These are phyloP conservation scores for Penicillium argentinense DNA, from an alignment of 495 filamentous ascomycete genomes.

Conservation along the genomic window DNA sequence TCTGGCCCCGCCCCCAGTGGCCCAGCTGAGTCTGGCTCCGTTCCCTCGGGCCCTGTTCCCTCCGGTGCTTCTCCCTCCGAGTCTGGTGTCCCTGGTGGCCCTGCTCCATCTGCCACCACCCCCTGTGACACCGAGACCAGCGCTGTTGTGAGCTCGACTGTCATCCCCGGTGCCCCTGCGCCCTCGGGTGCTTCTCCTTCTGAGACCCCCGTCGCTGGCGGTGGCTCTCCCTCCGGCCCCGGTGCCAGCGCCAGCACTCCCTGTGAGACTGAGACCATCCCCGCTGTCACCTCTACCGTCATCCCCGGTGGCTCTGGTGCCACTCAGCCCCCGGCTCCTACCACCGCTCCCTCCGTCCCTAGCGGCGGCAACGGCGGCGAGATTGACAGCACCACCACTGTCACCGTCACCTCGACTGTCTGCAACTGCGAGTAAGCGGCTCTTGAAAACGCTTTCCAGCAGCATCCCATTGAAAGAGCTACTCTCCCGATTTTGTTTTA, in stretches of 20 bases:
- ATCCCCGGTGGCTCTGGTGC: slow-evolving; percentile 4
- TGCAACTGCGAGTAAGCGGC: slow-evolving; percentile 26
- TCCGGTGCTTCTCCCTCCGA: slow-evolving; percentile 7
- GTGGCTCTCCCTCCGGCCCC: neutral
- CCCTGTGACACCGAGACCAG: slow-evolving; percentile 22
- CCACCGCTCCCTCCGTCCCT: slow-evolving; percentile 9
- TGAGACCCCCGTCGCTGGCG: neutral
- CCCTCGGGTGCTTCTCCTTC: slow-evolving; percentile 7
- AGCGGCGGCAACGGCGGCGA: neutral
- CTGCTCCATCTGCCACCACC: slow-evolving; percentile 9
- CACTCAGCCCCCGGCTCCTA: slow-evolving; percentile 17
- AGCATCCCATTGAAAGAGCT: neutral
- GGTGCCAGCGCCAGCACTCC: slow-evolving; percentile 5
- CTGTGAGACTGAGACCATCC: slow-evolving; percentile 6
- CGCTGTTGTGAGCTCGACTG: slow-evolving; percentile 8
- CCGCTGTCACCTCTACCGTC: slow-evolving; percentile 7
- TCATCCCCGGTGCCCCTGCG: slow-evolving; percentile 9
- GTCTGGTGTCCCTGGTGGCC: slow-evolving; percentile 10
- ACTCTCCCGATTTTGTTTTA: slow-evolving; percentile 5
- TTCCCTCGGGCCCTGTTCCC: slow-evolving; percentile 7
- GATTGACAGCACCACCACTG: slow-evolving; percentile 12
- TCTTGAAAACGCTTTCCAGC: neutral
- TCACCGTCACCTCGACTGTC: slow-evolving; percentile 32
- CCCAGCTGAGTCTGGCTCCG: neutral
- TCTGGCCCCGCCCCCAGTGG: neutral